Conservation (phyloP, 2,329 filamentous ascomycete species). For the Stagonosporopsis cucurbitacearum region DNA sequence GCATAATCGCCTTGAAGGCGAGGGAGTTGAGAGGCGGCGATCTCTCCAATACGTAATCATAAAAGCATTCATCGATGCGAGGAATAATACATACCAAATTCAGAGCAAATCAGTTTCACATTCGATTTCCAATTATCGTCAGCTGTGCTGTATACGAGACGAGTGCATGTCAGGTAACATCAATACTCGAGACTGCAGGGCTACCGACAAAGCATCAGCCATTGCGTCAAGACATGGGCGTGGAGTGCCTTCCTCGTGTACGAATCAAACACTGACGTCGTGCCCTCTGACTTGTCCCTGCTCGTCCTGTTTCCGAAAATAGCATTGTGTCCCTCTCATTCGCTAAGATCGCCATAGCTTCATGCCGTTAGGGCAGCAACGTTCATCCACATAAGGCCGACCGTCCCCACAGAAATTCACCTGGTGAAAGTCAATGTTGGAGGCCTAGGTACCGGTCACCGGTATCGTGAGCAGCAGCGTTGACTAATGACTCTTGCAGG, state of each 20-base stretch:
- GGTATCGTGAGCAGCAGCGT: background rate
- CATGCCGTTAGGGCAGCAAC: conserved; percentile 5
- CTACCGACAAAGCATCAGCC: background rate
- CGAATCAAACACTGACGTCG: conserved; percentile 7
- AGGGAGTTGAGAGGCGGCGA: background rate
- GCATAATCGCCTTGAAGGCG: conserved; percentile 10
- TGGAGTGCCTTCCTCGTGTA: conserved; percentile 8
- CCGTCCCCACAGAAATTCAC: conserved; percentile 5
- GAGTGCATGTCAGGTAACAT: background rate
- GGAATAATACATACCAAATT: conserved; percentile 13
- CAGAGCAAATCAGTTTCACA: background rate
- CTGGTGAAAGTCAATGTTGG: background rate
- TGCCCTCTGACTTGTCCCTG: background rate
- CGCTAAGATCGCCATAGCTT: background rate
- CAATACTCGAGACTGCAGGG: background rate
- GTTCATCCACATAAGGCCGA: conserved; percentile 8
- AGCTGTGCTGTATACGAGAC: background rate
- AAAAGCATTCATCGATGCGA: conserved; percentile 1
- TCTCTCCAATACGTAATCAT: conserved; percentile 12
- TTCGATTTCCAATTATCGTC: background rate
- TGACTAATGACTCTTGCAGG: background rate
- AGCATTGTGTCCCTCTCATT: conserved; percentile 2
- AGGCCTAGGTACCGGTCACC: no score
- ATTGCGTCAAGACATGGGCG: background rate
- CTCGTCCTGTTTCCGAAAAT: conserved; percentile 14